Conservation (phyloP, 2,329 filamentous ascomycete species). For the Alternaria viburni region DNA sequence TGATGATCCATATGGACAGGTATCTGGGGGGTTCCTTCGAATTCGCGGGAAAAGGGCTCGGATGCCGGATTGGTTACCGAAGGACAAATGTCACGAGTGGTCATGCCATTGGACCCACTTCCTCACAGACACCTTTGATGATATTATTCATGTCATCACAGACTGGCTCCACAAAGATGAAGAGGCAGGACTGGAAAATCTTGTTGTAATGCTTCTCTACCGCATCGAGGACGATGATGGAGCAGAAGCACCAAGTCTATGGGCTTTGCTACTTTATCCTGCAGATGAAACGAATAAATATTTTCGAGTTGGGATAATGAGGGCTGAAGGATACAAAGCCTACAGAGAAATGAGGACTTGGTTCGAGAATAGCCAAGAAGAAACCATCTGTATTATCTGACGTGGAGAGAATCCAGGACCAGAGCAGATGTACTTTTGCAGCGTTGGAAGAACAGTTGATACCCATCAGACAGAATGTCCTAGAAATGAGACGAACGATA, state of each 20-base stretch:
- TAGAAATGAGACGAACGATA: too few species aligned
- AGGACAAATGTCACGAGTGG: too few species aligned
- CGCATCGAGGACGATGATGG: fast-evolving
- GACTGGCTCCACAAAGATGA: background rate
- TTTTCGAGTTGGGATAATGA: fast-evolving
- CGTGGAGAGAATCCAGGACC: fast-evolving
- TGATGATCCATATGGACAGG: background rate
- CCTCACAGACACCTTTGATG: too few species aligned
- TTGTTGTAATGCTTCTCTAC: background rate
- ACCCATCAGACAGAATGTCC: too few species aligned
- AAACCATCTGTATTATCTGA: background rate
- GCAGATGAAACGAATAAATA: fast-evolving
- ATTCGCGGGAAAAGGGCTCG: background rate
- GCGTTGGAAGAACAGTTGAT: too few species aligned
- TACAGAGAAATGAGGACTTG: fast-evolving
- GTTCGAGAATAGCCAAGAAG: background rate
- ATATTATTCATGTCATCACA: fast-evolving
- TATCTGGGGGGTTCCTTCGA: background rate
- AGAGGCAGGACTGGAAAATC: background rate
- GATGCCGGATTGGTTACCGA: background rate
- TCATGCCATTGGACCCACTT: too few species aligned
- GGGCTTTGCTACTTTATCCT: background rate
- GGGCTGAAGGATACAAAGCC: fast-evolving
- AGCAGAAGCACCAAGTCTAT: fast-evolving
- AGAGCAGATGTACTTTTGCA: too few species aligned